A percentile compares a stretch with the other conserved stretches of the same genome.
These are phyloP conservation scores for Nannochloris sp. DNA, from an alignment of 139 green algal species.

Conservation along the genomic window DNA sequence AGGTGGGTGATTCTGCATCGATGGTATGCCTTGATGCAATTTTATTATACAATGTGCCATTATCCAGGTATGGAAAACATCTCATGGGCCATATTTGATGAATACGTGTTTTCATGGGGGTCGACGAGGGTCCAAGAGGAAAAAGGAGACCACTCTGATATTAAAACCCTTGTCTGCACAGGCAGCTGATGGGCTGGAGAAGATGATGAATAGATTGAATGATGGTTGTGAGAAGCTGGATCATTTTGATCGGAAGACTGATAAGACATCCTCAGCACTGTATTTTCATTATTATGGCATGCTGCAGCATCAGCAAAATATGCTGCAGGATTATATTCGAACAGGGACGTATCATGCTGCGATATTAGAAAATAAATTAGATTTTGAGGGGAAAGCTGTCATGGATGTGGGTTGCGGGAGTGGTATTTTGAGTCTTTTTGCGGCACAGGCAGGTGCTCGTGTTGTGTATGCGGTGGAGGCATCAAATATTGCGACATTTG, in stretches of 20 bases:
- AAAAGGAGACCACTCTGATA: background rate
- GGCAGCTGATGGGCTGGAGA: background rate
- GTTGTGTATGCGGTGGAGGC: constrained; percentile 95
- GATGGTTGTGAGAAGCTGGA: background rate
- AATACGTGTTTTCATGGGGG: too few species aligned
- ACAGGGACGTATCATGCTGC: constrained; percentile 92
- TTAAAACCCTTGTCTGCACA: background rate
- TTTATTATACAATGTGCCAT: background rate
- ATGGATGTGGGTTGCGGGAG: constrained; percentile 91
- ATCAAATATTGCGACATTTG: constrained; percentile 70
- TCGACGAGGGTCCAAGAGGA: too few species aligned
- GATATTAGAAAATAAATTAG: constrained; percentile 71
- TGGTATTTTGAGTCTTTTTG: constrained; percentile 94
- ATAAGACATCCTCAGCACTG: constrained; percentile 58
- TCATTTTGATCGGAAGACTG: constrained; percentile 68
- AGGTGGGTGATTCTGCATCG: background rate
- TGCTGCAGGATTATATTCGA: constrained; percentile 76
- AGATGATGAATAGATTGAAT: background rate
- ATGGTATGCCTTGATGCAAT: background rate
- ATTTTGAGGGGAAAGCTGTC: constrained; percentile 85
- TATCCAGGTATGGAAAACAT: too few species aligned
- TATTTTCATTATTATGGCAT: constrained; percentile 86
- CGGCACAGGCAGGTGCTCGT: constrained; percentile 72
- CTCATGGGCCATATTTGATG: too few species aligned
- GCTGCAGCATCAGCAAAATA: constrained; percentile 92